Conservation (phyloP, 805 yeast species). For the Wickerhamomyces pijperi region DNA sequence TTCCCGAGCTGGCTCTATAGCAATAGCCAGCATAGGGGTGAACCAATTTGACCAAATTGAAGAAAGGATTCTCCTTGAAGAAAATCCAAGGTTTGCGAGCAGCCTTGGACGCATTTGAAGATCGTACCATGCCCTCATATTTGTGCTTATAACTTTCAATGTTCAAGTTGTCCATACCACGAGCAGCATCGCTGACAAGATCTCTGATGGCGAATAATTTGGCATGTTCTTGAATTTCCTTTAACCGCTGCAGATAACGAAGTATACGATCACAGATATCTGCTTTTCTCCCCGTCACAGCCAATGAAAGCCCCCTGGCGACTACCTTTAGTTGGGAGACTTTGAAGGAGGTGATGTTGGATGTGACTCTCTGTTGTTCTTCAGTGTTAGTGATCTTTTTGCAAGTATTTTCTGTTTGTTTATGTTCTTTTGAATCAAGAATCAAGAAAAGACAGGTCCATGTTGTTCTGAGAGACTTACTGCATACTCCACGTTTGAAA, state of each 20-base stretch:
- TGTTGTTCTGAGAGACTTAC: too few relatives aligned
- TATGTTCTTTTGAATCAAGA: too few relatives aligned
- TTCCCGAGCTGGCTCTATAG: constrained; percentile 26
- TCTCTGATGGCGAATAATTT: constrained; percentile 34
- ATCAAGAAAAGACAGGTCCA: too few relatives aligned
- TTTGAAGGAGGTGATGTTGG: constrained; percentile 14
- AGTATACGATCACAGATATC: constrained; percentile 46
- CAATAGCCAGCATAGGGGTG: constrained; percentile 37
- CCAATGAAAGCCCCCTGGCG: constrained; percentile 36
- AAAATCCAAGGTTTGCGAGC: constrained; percentile 29
- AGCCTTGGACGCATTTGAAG: constrained; percentile 3
- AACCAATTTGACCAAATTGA: constrained; percentile 33
- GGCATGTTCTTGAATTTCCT: constrained; percentile 26
- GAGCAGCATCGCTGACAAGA: constrained; percentile 26
- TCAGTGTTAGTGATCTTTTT: too few relatives aligned
- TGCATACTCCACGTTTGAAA: too few relatives aligned
- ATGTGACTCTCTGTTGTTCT: background rate
- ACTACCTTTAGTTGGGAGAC: constrained; percentile 43
- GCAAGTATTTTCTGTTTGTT: too few relatives aligned
- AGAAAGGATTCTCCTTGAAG: constrained; percentile 50
- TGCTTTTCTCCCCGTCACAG: constrained; percentile 48
- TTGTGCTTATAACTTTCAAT: constrained; percentile 20
- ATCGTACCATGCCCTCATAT: constrained; percentile 4
- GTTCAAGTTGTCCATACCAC: constrained; percentile 27
- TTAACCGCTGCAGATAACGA: constrained; percentile 32